Base-by-base conservation (phyloP, 768 basidiomycete species). In the Tricholoma bakamatsutake region DNA sequence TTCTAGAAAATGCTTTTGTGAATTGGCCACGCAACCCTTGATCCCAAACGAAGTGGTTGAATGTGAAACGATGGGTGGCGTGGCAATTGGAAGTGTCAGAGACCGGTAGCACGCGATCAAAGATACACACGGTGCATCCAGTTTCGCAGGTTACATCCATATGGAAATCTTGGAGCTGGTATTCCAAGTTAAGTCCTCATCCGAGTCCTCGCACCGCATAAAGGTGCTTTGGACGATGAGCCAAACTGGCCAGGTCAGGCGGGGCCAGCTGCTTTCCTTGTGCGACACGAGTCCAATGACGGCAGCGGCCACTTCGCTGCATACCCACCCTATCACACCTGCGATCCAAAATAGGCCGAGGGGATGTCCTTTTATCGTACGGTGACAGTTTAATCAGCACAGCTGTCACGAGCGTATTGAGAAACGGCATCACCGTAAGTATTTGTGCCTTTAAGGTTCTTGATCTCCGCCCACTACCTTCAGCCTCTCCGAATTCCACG, bases 401-500 rank as follows among this genome's bases (percentile, higher is more conserved):
- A 17, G 15, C 12, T 21, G 37, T 57, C 45, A 52, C 47, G 17
- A 27, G 30, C 21, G 21, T 31, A 48, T 34, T 46, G 24, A 50
- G 40, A 42, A 51, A 42, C 6, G 18, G 34, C 15, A 58, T 31
- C 30, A 40, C 37, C 17, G 17, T 55, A 39, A 55, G 53, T 54
- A 50, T 45, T 50, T 48, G 57, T 59, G 50, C 60, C 60, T 59
- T 61, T 59, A 24, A 33, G 49, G 40, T 57, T 59, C 62, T 59
- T 63, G 62, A 62, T 62, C 59, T 62, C 61, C 62, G 62, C 61
- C 55, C 9, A 57, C 57, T 59, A 62, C 66, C 58, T 62, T 63
- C 58, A 64, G 59, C 60, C 58, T 57, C 39, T 64, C 63, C 65
- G 62, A 62, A 66, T 64, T 61, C 21, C 57, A 62, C 64, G 64